phyloP scores from a whole-genome alignment of 2,329 filamentous ascomycete genomes.

The Catunica adiposa region DNA sequence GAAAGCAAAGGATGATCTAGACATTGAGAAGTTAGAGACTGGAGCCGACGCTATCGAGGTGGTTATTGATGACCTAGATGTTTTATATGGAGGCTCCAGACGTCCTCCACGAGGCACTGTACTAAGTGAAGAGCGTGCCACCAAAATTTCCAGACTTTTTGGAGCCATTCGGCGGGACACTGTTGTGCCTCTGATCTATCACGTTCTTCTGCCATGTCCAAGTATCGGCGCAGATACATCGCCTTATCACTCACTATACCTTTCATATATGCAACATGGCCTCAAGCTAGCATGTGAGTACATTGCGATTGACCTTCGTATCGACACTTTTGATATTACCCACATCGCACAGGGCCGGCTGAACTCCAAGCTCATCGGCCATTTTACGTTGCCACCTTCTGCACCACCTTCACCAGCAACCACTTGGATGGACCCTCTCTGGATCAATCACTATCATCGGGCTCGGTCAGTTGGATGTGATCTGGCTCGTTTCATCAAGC shows the following conservation, averaged over 20 bases:
- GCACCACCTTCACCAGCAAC: constrained; percentile 9
- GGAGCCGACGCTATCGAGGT: constrained; percentile 52
- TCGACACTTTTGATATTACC: constrained; percentile 34
- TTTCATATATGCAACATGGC: constrained; percentile 41
- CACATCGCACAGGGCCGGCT: constrained; percentile 35
- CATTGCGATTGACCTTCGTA: constrained; percentile 42
- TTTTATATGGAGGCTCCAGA: constrained; percentile 7
- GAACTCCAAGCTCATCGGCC: constrained; percentile 44
- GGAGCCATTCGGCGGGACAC: constrained; percentile 46
- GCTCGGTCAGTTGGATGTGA: constrained; percentile 43
- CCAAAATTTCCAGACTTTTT: constrained; percentile 39
- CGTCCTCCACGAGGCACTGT: constrained; percentile 12
- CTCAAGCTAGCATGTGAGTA: constrained; percentile 47
- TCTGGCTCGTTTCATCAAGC: constrained; percentile 43
- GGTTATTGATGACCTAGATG: constrained; percentile 23
- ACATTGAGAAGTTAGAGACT: constrained; percentile 49
- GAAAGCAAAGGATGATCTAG: constrained; percentile 26
- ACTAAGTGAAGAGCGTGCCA: constrained; percentile 23
- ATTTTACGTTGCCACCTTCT: constrained; percentile 24
- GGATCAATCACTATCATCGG: constrained; percentile 39
- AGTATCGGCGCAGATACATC: constrained; percentile 13
- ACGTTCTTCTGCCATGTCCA: constrained; percentile 26
- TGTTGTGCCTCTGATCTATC: constrained; percentile 41
- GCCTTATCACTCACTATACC: constrained; percentile 25
- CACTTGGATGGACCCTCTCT: constrained; percentile 40